Evolutionary conservation across 306 rosid genomes (phyloP).

Genomic region (Inga leiocalycina): DNA sequence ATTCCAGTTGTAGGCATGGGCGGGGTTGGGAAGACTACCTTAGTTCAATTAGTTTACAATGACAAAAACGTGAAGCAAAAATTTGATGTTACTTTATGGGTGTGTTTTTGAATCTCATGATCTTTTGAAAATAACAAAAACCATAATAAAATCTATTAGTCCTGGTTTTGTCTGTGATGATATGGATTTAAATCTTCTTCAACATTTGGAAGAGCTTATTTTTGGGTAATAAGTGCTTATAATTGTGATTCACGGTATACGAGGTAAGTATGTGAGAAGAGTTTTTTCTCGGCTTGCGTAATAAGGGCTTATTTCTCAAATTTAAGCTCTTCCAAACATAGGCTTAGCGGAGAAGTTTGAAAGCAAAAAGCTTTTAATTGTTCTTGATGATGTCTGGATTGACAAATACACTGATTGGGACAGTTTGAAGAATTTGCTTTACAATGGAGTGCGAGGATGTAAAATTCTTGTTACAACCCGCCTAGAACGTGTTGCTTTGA

Average conservation of each 20-base stretch:
- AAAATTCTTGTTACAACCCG: constrained; percentile 33
- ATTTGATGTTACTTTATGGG: not conserved
- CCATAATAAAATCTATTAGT: not conserved
- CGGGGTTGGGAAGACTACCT: constrained; percentile 1
- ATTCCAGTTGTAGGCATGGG: constrained; percentile 14
- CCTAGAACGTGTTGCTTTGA: not conserved
- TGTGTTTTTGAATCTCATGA: not conserved
- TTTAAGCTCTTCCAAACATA: too few species aligned
- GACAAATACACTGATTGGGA: not conserved
- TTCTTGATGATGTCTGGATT: constrained; percentile 33
- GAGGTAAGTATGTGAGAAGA: too few species aligned
- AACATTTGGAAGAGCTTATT: too few species aligned
- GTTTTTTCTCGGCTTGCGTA: too few species aligned
- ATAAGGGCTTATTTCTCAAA: too few species aligned
- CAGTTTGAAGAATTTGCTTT: not conserved
- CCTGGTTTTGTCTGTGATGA: not conserved
- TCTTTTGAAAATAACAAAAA: not conserved
- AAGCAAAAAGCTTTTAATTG: not conserved
- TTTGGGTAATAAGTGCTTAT: too few species aligned
- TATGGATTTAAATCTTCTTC: not conserved
- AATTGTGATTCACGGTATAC: too few species aligned
- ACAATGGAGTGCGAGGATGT: not conserved
- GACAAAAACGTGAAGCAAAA: not conserved
- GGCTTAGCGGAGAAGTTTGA: not conserved
- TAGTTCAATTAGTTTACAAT: not conserved